Evolutionary conservation across 805 yeast genomes (phyloP), one percentile per base, ranked within the genome.

Genomic region (Yamadazyma sp.): DNA sequence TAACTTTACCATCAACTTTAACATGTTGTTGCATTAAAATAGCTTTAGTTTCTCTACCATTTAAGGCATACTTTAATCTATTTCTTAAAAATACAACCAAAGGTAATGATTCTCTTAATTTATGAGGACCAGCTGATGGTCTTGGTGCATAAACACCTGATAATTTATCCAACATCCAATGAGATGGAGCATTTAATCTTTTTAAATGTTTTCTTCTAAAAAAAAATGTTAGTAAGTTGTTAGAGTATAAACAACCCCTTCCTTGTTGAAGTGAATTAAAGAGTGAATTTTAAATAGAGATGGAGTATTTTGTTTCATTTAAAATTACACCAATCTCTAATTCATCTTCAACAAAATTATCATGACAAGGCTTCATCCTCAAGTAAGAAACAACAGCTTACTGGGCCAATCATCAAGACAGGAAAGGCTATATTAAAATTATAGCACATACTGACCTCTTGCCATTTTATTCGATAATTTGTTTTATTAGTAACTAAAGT

Each of bases 171-270:
- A 93, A 86, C 94, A 93, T 86, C 98, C 98, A 93, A 84, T 93
- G 98, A 80, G 89, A 84, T 81, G 99, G 99, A 73, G 98, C 98
- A 73, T 98, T 96, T 76, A 91, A 84, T 84, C 98, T 88, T 84
- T 91, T 89, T 73, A 89, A 83, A 74, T 91, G 97, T 82, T 91
- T 89, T 91, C 93, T 93, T 93, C 98, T 79, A 91, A 86, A 94
- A 91, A 85, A 98, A 98, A 93, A 84, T 93, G 98, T 79, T 88
- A 83, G 80, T 98, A 98, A 72, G 98, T 98, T 72, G 98, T 96
- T 75, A 91, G n/a, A n/a, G n/a, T n/a, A n/a, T n/a, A n/a, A n/a
- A 16, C 17, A 23, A 42, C 10, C 10, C 10, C 10, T 20, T 20
- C 7, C 7, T 20, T 20, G 10, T 7, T 20, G 7, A 20, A 20